Evolutionary conservation across 257 asterid species (phyloP).

Genomic region (Dorcoceras hygrometricum): DNA sequence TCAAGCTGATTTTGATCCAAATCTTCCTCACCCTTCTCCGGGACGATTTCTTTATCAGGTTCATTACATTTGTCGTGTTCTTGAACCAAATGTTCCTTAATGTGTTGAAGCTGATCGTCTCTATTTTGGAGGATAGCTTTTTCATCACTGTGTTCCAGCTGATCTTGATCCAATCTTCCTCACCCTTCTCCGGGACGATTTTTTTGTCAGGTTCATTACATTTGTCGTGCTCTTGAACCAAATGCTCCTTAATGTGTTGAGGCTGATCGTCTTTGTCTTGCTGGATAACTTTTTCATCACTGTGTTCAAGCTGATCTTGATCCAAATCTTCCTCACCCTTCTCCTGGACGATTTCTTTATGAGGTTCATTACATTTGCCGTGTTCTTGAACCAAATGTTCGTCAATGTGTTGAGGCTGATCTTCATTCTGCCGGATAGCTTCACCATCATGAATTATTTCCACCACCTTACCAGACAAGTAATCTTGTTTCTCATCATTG

Average conservation of each 20-base stretch:
- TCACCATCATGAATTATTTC: constrained; percentile 23
- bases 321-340: constrained; percentile 15
- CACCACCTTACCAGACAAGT: not conserved
- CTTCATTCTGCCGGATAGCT: constrained; percentile 13
- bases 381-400: constrained; percentile 15
- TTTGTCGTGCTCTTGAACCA: constrained; percentile 17
- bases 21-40: constrained; percentile 8
- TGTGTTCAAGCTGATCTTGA: too few species aligned
- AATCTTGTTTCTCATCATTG: constrained; percentile 2
- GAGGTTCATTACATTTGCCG: constrained; percentile 10
- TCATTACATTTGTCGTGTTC: constrained; percentile 18
- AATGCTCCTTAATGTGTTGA: constrained; percentile 4
- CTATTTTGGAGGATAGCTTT: constrained; percentile 17
- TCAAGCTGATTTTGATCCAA: too few species aligned
- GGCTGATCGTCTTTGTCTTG: too few species aligned
- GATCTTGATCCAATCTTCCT: too few species aligned
- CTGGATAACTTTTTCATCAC: too few species aligned
- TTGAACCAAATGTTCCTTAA: constrained; percentile 14
- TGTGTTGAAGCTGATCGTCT: not conserved
- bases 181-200: constrained; percentile 5
- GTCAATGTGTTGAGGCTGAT: constrained; percentile 4
- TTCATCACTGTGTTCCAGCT: too few species aligned
- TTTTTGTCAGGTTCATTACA: constrained; percentile 6
- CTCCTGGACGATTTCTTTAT: not conserved
- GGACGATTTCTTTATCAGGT: constrained; percentile 1